Evolutionary conservation across 805 yeast genomes (phyloP).

Genomic region (Saturnispora halmiae): DNA sequence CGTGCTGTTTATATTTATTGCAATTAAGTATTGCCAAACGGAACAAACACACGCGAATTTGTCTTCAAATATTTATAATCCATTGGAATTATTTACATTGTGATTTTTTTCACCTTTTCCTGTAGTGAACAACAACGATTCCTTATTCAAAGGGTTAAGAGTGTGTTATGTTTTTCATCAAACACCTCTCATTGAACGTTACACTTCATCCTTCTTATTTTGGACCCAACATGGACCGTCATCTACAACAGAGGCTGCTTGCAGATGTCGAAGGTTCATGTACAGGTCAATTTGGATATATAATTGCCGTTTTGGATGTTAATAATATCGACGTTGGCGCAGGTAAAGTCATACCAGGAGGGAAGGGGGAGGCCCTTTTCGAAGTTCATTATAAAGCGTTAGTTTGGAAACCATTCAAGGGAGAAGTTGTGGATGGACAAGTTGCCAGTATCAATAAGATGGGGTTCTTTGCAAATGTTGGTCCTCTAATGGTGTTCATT

Average conservation of each 20-base stretch:
- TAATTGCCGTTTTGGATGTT: constrained; percentile 90
- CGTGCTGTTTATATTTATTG: no score
- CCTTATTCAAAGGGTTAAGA: no score
- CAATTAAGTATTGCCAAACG: no score
- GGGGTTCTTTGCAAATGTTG: constrained; percentile 98
- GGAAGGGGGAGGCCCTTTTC: constrained; percentile 91
- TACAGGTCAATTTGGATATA: constrained; percentile 97
- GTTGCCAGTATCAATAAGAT: constrained; percentile 88
- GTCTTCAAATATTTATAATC: no score
- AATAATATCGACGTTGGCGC: constrained; percentile 92
- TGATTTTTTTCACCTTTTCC: no score
- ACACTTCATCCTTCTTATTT: constrained; percentile 96
- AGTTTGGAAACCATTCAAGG: constrained; percentile 97
- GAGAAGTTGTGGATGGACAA: constrained; percentile 96
- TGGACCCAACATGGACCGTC: constrained; percentile 97
- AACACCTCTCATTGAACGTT: constrained; percentile 83
- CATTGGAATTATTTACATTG: no score
- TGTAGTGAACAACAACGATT: no score
- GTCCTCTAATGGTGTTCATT: constrained; percentile 90
- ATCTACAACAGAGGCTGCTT: constrained; percentile 75
- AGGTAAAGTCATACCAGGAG: constrained; percentile 77
- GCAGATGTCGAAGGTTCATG: constrained; percentile 98
- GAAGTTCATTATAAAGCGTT: constrained; percentile 94
- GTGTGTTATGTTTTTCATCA: constrained; percentile 33
- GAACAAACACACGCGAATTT: no score